phyloP scores from a whole-genome alignment of 768 basidiomycete genomes.

The Bullera alba region DNA sequence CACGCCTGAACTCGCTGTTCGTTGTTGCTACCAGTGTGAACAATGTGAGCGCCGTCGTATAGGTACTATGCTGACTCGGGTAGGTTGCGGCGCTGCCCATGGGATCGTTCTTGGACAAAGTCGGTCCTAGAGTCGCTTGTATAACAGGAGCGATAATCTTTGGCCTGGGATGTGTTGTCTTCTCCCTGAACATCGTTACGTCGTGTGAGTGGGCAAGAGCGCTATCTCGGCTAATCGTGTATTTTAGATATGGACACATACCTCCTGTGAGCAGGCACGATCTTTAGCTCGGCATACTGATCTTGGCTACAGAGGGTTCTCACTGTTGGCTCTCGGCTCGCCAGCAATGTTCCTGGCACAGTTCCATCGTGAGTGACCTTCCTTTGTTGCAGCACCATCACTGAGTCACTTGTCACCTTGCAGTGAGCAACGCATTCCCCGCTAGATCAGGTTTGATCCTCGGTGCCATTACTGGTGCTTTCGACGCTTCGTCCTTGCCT shows the following conservation, averaged over 20 bases:
- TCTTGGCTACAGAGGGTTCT: slow-evolving; percentile 34
- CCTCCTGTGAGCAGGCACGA: slow-evolving; percentile 19
- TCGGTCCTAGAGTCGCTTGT: slow-evolving; percentile 42
- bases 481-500: slow-evolving; percentile 46
- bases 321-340: slow-evolving; percentile 46
- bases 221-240: neutral
- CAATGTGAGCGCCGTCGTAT: slow-evolving; percentile 31
- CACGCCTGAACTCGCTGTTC: slow-evolving; percentile 45
- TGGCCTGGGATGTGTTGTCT: slow-evolving; percentile 40
- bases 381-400: neutral
- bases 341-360: slow-evolving; percentile 47
- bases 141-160: slow-evolving; percentile 44
- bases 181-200: slow-evolving; percentile 31
- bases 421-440: slow-evolving; percentile 48
- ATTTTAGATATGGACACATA: slow-evolving; percentile 41
- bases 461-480: slow-evolving; percentile 47
- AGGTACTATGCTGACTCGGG: neutral
- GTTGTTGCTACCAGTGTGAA: slow-evolving; percentile 44
- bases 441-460: slow-evolving; percentile 46
- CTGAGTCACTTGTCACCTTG: neutral
- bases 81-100: slow-evolving; percentile 37
- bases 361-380: slow-evolving; percentile 44
- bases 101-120: slow-evolving; percentile 36
- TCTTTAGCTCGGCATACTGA: neutral
- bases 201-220: slow-evolving; percentile 18